Evolutionary conservation across 1,139 yeast species (phyloP), one percentile per base, ranked within the genome.

Genomic region (Hemisphaericaspora xylofermentans): DNA sequence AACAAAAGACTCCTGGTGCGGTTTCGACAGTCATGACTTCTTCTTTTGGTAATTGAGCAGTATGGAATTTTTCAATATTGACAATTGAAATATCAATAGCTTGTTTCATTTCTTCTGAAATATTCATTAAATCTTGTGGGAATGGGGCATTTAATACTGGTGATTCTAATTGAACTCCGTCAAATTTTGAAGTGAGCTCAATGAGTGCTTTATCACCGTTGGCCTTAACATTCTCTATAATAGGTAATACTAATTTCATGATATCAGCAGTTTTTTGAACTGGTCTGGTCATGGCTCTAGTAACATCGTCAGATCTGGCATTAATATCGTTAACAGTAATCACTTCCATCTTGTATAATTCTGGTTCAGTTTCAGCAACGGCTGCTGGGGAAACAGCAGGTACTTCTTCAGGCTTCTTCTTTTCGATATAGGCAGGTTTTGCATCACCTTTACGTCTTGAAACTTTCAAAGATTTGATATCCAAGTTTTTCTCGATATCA

Each of bases 391-490:
- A n/a, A n/a, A n/a, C n/a, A n/a, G n/a, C 40, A 24, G 44, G 38
- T 21, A 48, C 56, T 27, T 43, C 49, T 38, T 50, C 48, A 12
- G 44, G n/a, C n/a, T n/a, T 43, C 40, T 60, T 54, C 21, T 58
- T 49, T 34, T 62, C 61, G 58, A 81, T 38, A 46, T 72, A 93
- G 57, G 82, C 80, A 29, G 88, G 83, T 66, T 93, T 93, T 26
- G 98, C 98, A 65, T 93, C 96, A 39, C 99, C 98, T 64, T 83
- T 84, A 62, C 99, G 80, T 67, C 98, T 80, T 3, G 96, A 83
- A 43, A 93, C 89, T 65, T 89, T 91, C 56, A 82, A 67, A 37
- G 88, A 77, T 70, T 94, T 93, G 58, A 84, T 68, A 56, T 89
- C 94, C 57, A 93, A 74, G 62, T 91, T 89, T 53, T 74, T 77